phyloP scores from a whole-genome alignment of 768 basidiomycete species.

The Rickenella mellea region DNA sequence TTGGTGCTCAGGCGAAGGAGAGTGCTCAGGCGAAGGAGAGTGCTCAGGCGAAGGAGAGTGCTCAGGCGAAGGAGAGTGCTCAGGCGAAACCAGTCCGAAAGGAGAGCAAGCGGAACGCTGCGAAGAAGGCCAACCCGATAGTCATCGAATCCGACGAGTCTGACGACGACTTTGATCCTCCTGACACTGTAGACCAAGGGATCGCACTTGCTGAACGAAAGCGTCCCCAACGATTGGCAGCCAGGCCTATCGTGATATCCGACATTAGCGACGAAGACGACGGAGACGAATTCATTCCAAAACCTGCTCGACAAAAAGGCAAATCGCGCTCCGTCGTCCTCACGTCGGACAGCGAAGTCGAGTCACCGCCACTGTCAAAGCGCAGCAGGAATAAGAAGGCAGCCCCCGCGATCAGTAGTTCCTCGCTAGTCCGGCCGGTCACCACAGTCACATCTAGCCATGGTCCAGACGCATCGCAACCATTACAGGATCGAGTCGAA shows the following conservation, averaged over 20 bases:
- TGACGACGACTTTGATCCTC: too few relatives aligned
- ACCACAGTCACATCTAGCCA: too few relatives aligned
- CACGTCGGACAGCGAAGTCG: slow-evolving; percentile 14
- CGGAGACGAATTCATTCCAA: slow-evolving; percentile 5
- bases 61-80: slow-evolving; percentile 12
- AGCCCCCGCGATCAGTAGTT: too few relatives aligned
- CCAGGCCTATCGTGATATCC: slow-evolving; percentile 6
- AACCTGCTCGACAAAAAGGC: not conserved
- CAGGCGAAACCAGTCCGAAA: not conserved
- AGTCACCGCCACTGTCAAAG: slow-evolving; percentile 10
- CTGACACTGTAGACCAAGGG: too few relatives aligned
- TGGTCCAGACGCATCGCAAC: too few relatives aligned
- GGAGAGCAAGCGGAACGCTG: not conserved
- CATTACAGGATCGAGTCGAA: too few relatives aligned
- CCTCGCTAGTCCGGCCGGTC: too few relatives aligned
- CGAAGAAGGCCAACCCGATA: not conserved
- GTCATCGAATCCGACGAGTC: slow-evolving; percentile 7
- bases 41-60: too few relatives aligned
- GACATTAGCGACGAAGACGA: slow-evolving; percentile 6
- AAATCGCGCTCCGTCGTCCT: not conserved
- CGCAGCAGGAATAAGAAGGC: slow-evolving; percentile 10
- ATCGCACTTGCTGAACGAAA: too few relatives aligned
- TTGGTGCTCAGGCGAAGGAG: not conserved
- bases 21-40: too few relatives aligned
- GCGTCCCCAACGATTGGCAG: slow-evolving; percentile 5